Evolutionary conservation across 495 filamentous ascomycete genomes (phyloP), one percentile per base, ranked within the genome.

Genomic region (Lasiosphaeria hispida): DNA sequence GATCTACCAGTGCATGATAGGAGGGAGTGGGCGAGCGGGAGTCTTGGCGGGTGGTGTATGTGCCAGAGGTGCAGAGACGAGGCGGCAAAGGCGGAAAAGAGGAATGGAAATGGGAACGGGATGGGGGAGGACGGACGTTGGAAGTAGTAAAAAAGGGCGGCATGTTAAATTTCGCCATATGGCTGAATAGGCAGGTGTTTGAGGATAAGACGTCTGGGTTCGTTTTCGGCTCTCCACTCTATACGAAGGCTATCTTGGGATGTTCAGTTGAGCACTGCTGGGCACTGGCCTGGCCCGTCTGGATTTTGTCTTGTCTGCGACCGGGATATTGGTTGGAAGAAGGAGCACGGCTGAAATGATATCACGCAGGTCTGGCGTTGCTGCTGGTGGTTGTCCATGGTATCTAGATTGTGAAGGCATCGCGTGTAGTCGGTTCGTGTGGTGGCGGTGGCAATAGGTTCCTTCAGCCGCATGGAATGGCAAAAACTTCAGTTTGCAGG

Each of bases 1-100:
- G 77, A 83, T 14, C 64, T 98, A 63, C 77, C 77, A 7, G 91
- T 96, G 0, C 79, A 83, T 60, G 81, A 93, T 65, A 79, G 94
- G 59, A 83, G 95, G 66, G 93, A 96, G 67, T 96, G 93, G 90
- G 91, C 90, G 2, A 73, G 75, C 48, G 93, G 92, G 3, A 88
- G 89, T 34, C 76, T 97, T 53, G 93, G 93, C 0, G 93, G 93
- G 0, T 79, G 75, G 65, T 97, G 93, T 71, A 82, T 88, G 75
- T 97, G 93, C 75, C 66, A 81, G 56, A 80, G 93, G 63, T 97
- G 93, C 72, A 72, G 76, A 43, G 69, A 72, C 8, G 83, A 86
- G 67, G 75, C 70, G 33, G 67, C 66, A 1, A 38, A 51, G 44
- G 40, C 13, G 50, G 19, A 13, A 34, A 30, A 35, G 13, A 45